phyloP scores from a whole-genome alignment of 345 rosid species.

The Moricandia moricandioides region DNA sequence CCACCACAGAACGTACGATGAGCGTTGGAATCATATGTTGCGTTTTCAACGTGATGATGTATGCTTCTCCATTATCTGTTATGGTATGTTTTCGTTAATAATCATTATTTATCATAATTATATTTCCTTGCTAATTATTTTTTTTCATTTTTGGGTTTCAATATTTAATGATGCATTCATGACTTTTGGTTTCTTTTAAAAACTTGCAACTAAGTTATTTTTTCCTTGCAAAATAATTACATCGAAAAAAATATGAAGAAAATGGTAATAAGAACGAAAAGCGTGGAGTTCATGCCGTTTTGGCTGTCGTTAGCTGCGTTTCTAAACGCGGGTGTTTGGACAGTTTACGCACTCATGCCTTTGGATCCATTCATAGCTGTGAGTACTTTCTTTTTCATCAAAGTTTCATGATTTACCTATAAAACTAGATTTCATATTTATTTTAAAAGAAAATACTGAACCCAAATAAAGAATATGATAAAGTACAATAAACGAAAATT shows the following conservation, averaged over 20 bases:
- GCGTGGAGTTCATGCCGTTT: conserved; percentile 95
- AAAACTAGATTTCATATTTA: neutral
- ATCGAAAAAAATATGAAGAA: conserved; percentile 47
- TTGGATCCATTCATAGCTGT: conserved; percentile 73
- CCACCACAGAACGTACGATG: conserved; percentile 44
- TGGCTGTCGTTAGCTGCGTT: conserved; percentile 66
- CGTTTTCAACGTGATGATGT: conserved; percentile 70
- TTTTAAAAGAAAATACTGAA: neutral
- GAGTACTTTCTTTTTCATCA: conserved; percentile 8
- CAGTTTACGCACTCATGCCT: conserved; percentile 62
- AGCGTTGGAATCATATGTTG: conserved; percentile 63
- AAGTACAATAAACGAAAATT: neutral
- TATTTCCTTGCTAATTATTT: neutral
- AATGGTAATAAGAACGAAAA: conserved; percentile 71
- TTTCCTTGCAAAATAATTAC: neutral
- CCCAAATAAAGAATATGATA: neutral
- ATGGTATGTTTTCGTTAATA: conserved; percentile 50
- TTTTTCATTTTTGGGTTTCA: neutral
- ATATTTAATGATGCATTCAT: neutral
- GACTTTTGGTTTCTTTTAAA: neutral
- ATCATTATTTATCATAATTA: neutral
- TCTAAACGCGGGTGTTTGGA: conserved; percentile 68
- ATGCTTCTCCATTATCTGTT: conserved; percentile 76
- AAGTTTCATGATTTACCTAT: conserved; percentile 9
- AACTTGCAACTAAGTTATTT: neutral